Percentiles rank a stretch among this genome's conserved stretches.
Conservation (phyloP, 371 early-diverging fungal species). For the Mortierella sp. region DNA sequence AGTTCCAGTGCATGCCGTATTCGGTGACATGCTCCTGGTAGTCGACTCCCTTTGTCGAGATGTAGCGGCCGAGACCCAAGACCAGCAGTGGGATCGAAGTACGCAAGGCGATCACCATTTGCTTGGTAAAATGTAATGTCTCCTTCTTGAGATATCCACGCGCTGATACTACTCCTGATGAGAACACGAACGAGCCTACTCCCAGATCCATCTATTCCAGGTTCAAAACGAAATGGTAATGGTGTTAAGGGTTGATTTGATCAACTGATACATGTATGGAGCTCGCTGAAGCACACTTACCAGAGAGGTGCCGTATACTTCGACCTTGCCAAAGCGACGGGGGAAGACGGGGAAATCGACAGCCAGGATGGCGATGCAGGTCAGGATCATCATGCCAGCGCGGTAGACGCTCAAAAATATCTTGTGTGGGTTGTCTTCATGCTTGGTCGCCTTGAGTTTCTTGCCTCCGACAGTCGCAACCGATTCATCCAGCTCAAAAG, state of each 20-base stretch:
- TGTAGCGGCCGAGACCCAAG: constrained; percentile 80
- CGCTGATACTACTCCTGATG: constrained; percentile 83
- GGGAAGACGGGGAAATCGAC: constrained; percentile 98
- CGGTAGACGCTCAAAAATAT: constrained; percentile 80
- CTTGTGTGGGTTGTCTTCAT: constrained; percentile 46
- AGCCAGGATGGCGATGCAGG: constrained; percentile 90
- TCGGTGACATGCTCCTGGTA: constrained; percentile 97
- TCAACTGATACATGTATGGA: not conserved
- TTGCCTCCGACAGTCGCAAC: constrained; percentile 7
- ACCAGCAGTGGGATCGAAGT: constrained; percentile 74
- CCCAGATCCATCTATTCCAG: constrained; percentile 89
- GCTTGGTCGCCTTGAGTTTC: constrained; percentile 24
- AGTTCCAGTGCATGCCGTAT: constrained; percentile 99
- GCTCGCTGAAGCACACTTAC: constrained; percentile 60
- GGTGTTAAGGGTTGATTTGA: not conserved
- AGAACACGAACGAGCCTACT: constrained; percentile 89
- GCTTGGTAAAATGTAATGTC: constrained; percentile 23
- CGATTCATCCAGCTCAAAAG: constrained; percentile 25
- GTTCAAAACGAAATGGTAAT: not conserved
- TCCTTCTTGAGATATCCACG: constrained; percentile 65
- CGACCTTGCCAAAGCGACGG: constrained; percentile 92
- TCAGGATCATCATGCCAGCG: constrained; percentile 83
- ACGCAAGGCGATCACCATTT: constrained; percentile 41
- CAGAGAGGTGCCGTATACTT: constrained; percentile 93
- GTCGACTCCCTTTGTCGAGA: constrained; percentile 85